Conservation (phyloP, 2,329 filamentous ascomycete genomes). For the Verruconis gallopava region DNA sequence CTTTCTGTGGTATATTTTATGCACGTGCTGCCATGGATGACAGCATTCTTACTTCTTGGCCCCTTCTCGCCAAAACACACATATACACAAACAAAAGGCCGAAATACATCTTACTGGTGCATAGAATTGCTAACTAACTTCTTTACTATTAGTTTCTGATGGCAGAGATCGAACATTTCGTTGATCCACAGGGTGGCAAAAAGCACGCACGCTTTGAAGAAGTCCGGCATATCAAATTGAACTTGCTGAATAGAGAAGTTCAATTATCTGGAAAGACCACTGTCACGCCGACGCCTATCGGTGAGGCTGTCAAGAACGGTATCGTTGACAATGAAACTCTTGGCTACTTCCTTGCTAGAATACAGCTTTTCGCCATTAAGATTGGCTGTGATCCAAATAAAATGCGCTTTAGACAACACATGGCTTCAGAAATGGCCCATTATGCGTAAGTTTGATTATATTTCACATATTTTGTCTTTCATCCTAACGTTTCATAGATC, state of each 20-base stretch:
- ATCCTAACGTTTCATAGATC: constrained; percentile 22
- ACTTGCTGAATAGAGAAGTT: constrained; percentile 70
- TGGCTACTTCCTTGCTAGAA: constrained; percentile 91
- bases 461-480: too few species aligned
- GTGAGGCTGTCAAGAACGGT: constrained; percentile 68
- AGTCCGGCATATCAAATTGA: constrained; percentile 70
- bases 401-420: constrained; percentile 93
- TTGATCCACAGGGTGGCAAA: constrained; percentile 89
- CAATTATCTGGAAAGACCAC: constrained; percentile 78
- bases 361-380: constrained; percentile 78
- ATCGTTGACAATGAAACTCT: constrained; percentile 95
- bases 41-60: too few species aligned
- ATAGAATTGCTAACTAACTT: too few species aligned
- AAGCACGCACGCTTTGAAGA: constrained; percentile 82
- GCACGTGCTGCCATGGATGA: too few species aligned
- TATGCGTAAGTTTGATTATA: too few species aligned
- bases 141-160: too few species aligned
- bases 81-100: too few species aligned
- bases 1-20: too few species aligned
- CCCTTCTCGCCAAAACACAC: too few species aligned
- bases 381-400: constrained; percentile 80
- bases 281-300: constrained; percentile 61
- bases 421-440: constrained; percentile 69
- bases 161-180: constrained; percentile 98
- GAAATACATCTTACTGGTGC: constrained; percentile 2